Conservation (phyloP, 2,329 filamentous ascomycete species). For the Phyllosticta citribraziliensis region DNA sequence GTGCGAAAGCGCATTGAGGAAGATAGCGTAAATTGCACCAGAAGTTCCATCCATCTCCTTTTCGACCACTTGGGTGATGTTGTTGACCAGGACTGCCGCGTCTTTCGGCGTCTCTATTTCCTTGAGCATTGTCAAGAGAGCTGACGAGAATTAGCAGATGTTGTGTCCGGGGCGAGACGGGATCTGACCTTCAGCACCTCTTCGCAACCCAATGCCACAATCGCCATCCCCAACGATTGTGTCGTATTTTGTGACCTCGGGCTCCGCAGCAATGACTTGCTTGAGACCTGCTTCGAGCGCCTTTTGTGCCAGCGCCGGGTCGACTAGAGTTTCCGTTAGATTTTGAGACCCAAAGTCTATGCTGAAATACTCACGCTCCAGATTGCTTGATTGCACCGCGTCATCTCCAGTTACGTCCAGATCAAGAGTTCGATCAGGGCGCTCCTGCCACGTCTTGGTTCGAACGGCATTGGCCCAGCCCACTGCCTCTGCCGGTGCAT, state of each 20-base stretch:
- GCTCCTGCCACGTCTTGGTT: conserved; percentile 48
- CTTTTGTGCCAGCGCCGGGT: conserved; percentile 42
- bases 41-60: conserved; percentile 65
- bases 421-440: conserved; percentile 32
- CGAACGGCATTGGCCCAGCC: conserved; percentile 56
- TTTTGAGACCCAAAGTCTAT: background rate
- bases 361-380: conserved; percentile 34
- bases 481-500: conserved; percentile 56
- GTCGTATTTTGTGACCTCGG: conserved; percentile 57
- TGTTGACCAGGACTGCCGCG: conserved; percentile 48
- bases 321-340: conserved; percentile 29
- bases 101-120: conserved; percentile 43
- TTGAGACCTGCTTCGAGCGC: conserved; percentile 48
- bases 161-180: background rate
- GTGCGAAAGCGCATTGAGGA: conserved; percentile 74
- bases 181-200: conserved; percentile 62
- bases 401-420: conserved; percentile 32
- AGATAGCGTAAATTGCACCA: conserved; percentile 76
- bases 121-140: conserved; percentile 33
- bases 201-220: conserved; percentile 76
- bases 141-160: conserved; percentile 14
- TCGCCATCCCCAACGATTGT: conserved; percentile 86
- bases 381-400: conserved; percentile 42
- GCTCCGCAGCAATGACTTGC: conserved; percentile 53
- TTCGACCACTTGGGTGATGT: conserved; percentile 55